These are phyloP conservation scores for Aureobasidium mangrovei DNA, from an alignment of 2,329 filamentous ascomycete genomes.

Conservation along the genomic window DNA sequence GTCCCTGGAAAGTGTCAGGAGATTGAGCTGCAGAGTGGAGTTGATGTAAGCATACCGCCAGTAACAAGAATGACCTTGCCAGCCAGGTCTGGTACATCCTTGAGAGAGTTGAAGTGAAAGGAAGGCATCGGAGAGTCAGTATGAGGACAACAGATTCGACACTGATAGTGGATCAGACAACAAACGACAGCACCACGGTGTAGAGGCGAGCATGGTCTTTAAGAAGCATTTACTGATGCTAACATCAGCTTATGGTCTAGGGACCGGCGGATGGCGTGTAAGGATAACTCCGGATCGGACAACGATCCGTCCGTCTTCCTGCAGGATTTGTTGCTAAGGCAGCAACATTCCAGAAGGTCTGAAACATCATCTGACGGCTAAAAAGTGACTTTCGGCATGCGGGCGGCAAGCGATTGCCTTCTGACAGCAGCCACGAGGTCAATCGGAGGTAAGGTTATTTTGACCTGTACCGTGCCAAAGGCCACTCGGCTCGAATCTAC, in stretches of 20 bases:
- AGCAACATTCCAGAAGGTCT: conserved; percentile 6
- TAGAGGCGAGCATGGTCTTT: too few species aligned
- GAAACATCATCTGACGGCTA: background rate
- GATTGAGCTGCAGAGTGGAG: background rate
- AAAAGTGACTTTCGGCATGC: background rate
- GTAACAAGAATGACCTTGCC: conserved; percentile 25
- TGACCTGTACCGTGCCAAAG: too few species aligned
- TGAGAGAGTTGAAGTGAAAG: conserved; percentile 18
- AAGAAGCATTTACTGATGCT: too few species aligned
- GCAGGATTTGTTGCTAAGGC: conserved; percentile 3
- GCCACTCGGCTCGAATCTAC: too few species aligned
- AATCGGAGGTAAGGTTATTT: too few species aligned
- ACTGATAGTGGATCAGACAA: background rate
- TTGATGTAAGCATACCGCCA: conserved; percentile 1
- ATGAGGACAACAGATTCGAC: background rate
- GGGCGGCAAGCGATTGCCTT: too few species aligned
- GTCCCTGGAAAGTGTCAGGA: conserved; percentile 29
- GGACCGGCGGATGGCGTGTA: too few species aligned
- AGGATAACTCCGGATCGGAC: background rate
- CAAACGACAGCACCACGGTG: background rate
- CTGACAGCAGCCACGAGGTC: too few species aligned
- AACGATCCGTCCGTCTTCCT: conserved; percentile 4
- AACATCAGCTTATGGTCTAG: too few species aligned
- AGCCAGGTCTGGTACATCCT: conserved; percentile 22
- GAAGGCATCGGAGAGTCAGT: background rate